A percentile compares a stretch with the other conserved stretches of the same genome.
These are phyloP conservation scores for Sporothrix inflata DNA, from an alignment of 2,329 filamentous ascomycete species.

Conservation along the genomic window DNA sequence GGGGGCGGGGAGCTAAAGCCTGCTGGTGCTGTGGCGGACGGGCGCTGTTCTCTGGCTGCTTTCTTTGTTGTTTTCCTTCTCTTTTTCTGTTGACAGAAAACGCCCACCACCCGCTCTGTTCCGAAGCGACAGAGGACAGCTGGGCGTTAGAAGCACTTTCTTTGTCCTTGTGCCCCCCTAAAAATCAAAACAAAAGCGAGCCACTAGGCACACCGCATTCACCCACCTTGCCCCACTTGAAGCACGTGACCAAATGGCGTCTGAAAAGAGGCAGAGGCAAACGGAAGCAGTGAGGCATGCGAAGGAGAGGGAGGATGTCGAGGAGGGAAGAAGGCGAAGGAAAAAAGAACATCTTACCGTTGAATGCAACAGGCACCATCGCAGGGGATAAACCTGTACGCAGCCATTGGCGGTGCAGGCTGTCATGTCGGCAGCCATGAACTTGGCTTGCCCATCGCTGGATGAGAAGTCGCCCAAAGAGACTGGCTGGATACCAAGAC, in stretches of 20 bases:
- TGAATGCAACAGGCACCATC: not conserved
- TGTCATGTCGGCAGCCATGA: not conserved
- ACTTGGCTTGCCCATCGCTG: not conserved
- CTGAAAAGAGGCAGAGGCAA: not conserved
- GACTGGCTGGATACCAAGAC: not conserved
- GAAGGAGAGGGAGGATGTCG: not conserved
- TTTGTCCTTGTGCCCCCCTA: not conserved
- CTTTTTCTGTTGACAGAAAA: not conserved
- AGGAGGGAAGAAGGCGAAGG: not conserved
- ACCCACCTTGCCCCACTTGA: not conserved
- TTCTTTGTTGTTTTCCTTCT: not conserved
- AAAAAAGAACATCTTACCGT: not conserved
- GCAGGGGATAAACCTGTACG: not conserved
- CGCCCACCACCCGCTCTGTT: not conserved
- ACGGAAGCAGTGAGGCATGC: not conserved
- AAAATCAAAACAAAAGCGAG: conserved; percentile 20
- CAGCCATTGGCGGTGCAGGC: not conserved
- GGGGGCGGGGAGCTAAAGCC: not conserved
- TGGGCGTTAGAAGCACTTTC: not conserved
- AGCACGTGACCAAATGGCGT: not conserved
- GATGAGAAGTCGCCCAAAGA: not conserved
- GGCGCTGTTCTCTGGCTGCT: not conserved
- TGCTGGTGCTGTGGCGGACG: not conserved
- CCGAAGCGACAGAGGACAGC: not conserved
- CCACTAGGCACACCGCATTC: not conserved